Base-by-base conservation (phyloP, 2,329 filamentous ascomycete genomes). In the Penicillium sp. region DNA sequence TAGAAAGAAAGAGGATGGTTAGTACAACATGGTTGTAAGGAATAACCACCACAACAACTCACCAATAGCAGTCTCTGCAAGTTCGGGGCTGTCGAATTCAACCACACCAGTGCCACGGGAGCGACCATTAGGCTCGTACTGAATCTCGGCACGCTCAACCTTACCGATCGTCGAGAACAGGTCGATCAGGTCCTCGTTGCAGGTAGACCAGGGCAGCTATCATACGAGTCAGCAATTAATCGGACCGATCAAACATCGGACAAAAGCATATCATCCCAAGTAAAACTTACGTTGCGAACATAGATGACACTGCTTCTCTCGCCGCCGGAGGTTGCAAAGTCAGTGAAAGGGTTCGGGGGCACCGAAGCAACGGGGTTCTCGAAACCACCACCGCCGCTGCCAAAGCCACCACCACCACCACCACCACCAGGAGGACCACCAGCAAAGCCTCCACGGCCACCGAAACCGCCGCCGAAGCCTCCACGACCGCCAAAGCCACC, bases 141-240 rank as follows among this genome's bases (percentile, higher is more conserved):
- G 95, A 60, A 99, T 98, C 81, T 99, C 95, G n/a, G 95, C 95
- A 72, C 95, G 93, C 73, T 97, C 93, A 62, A 99, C 95, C 78
- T 97, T 97, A 67, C 95, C 95, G 73, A 99, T 99, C 12, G 95
- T 99, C 19, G 91, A 93, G 83, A 99, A 99, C 22, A 99, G 86
- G 77, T 99, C 95, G 60, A 98, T 88, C 28, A 99, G 84, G 78
- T 99, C 95, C 66, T 99, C 95, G 75, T 99, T 98, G 83, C 93
- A 97, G 17, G 95, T 99, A 30, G 95, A 98, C 95, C 95, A 99
- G 13, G 95, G 95, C 66, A 99, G 87, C 93, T 97, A 51, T 22
- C n/a, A 35, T 51, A 26, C 33, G 22, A 45, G 51, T 60, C 51
- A 60, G 44, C 37, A 33, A 38, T 26, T 7, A 13, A 56, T 45